Evolutionary conservation across 371 early-diverging fungal species (phyloP).

Genomic region (Paraphysoderma sedebokerense): DNA sequence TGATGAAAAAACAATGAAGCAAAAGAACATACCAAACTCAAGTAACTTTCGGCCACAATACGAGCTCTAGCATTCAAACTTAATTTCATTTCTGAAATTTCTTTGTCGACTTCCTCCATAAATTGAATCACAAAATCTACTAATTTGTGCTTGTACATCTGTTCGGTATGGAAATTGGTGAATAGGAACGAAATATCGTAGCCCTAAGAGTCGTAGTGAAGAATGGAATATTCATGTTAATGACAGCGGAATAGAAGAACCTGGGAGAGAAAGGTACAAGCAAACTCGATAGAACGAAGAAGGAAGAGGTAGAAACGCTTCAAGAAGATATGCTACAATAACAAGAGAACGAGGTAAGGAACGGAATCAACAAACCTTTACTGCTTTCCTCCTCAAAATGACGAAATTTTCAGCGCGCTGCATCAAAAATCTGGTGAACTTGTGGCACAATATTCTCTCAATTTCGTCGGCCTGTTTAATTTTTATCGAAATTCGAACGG

Average conservation of each 20-base stretch:
- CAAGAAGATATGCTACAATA: not conserved
- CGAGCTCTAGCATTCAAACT: constrained; percentile 88
- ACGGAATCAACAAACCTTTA: constrained; percentile 28
- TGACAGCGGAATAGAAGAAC: not conserved
- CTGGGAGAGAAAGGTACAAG: too few species aligned
- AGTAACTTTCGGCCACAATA: constrained; percentile 58
- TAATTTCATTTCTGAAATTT: constrained; percentile 95
- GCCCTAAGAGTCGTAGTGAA: constrained; percentile 32
- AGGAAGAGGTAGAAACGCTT: too few species aligned
- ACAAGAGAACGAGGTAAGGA: not conserved
- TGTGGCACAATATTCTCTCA: constrained; percentile 84
- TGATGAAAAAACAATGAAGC: too few species aligned
- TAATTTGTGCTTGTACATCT: constrained; percentile 93
- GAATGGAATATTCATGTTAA: constrained; percentile 1
- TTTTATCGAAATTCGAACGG: constrained; percentile 80
- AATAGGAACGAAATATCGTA: constrained; percentile 90
- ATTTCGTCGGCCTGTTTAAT: constrained; percentile 97
- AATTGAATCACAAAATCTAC: constrained; percentile 95
- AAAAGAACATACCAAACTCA: not conserved
- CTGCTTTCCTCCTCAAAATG: constrained; percentile 78
- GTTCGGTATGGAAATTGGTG: constrained; percentile 89
- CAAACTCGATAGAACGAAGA: too few species aligned
- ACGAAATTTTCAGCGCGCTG: constrained; percentile 91
- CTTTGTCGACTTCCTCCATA: constrained; percentile 97
- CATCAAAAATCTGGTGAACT: constrained; percentile 92